Base-by-base conservation (phyloP, 2,329 filamentous ascomycete species). In the Beauveria sp. region DNA sequence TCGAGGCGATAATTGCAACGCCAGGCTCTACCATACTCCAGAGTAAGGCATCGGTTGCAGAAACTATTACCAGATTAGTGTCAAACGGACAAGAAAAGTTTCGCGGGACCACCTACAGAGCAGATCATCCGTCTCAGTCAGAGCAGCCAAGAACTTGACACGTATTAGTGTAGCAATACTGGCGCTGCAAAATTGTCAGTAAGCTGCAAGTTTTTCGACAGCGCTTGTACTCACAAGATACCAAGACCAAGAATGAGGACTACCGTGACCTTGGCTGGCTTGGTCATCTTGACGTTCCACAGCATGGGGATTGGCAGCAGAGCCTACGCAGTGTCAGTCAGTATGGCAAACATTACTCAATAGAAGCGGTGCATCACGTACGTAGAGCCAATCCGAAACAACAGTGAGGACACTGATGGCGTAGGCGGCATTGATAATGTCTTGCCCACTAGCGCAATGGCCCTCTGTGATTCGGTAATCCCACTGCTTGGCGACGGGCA, bases 21-120 rank as follows among this genome's bases (percentile, higher is more conserved):
- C 80, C 81, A 1, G 81, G 81, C 66, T 84, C 81, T 58, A 84
- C 72, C n/a, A 84, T 70, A 10, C 80, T 83, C 81, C 81, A 84
- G 7, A 83, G 74, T 76, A 81, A 80, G 42, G 80, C 76, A 63
- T 81, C 73, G 4, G 80, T 83, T 24, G 75, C 78, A 58, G 75
- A 74, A 67, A 75, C 79, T 82, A 51, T 43, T 9, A 40, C 1
- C 20, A 18, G 8, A 54, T 73, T 53, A 71, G 66, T 24, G 28
- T 20, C 14, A 40, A 38, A 38, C 8, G 16, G 43, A 30, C 9
- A 14, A 9, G 22, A 10, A 9, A 43, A 12, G 6, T 34, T 20
- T 22, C 34, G 50, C 50, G 63, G 28, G 30, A 20, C n/a, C 16
- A 63, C 77, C 65, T 75, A 82, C 81, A 80, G 38, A 82, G 68